Evolutionary conservation across 148 eudicot genomes (phyloP).

Genomic region (Camellia japonica): DNA sequence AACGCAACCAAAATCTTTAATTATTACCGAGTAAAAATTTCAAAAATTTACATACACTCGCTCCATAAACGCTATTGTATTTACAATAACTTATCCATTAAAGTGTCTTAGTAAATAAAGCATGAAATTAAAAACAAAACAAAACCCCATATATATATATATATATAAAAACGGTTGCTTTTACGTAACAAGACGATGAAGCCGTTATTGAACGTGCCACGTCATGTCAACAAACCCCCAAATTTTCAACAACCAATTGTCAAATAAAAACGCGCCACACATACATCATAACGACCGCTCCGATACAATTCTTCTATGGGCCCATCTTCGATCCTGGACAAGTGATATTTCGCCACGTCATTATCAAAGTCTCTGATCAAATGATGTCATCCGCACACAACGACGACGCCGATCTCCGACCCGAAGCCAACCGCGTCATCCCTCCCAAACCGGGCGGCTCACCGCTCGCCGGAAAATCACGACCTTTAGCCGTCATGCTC

Average conservation of each 20-base stretch:
- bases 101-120: background rate
- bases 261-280: background rate
- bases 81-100: background rate
- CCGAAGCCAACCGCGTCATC: slow-evolving; percentile 61
- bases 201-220: background rate
- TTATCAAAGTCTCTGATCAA: slow-evolving; percentile 2
- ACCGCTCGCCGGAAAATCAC: slow-evolving; percentile 20
- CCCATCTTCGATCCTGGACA: background rate
- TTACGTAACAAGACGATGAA: background rate
- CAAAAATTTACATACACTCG: slow-evolving; percentile 1
- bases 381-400: slow-evolving; percentile 31
- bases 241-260: background rate
- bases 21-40: background rate
- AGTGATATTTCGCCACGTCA: slow-evolving; percentile 21
- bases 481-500: slow-evolving; percentile 16
- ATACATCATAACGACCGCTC: slow-evolving; percentile 23
- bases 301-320: slow-evolving; percentile 19
- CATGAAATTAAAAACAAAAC: background rate
- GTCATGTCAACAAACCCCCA: background rate
- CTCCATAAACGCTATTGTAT: background rate
- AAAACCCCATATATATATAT: background rate
- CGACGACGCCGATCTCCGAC: slow-evolving; percentile 59
- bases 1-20: too few species aligned
- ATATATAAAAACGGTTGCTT: background rate
- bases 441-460: slow-evolving; percentile 66